Evolutionary conservation across 768 basidiomycete species (phyloP).

Genomic region (Tephrocybe sp.): DNA sequence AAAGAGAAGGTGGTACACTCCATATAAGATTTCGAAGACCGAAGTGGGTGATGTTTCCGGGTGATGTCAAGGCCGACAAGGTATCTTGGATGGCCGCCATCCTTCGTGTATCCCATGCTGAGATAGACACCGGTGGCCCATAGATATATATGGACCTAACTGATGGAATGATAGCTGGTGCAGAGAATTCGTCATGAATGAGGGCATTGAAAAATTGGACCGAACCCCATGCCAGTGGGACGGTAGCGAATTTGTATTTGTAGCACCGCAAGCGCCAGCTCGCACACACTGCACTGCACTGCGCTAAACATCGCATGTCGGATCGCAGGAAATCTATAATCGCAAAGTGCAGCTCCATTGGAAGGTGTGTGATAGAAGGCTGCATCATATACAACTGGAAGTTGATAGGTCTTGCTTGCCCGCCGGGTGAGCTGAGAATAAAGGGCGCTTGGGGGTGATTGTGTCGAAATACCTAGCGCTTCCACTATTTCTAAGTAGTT

Average conservation of each 20-base stretch:
- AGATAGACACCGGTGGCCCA: constrained; percentile 5
- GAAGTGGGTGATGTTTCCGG: constrained; percentile 1
- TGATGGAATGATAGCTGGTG: constrained; percentile 17
- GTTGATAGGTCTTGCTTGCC: too few species aligned
- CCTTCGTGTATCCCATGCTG: constrained; percentile 7
- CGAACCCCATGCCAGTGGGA: constrained; percentile 16
- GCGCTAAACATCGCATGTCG: constrained; percentile 13
- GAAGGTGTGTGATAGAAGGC: constrained; percentile 10
- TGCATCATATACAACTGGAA: too few species aligned
- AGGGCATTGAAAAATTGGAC: constrained; percentile 16
- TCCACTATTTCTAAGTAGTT: too few species aligned
- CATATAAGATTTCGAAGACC: constrained; percentile 5
- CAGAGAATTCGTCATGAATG: constrained; percentile 18
- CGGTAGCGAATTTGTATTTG: constrained; percentile 16
- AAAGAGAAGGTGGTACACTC: background rate
- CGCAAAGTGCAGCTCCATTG: constrained; percentile 22
- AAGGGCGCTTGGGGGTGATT: background rate
- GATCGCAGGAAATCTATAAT: constrained; percentile 20
- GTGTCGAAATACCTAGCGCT: background rate
- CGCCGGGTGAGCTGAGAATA: background rate
- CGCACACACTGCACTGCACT: constrained; percentile 20
- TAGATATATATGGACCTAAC: constrained; percentile 14
- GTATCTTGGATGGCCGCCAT: constrained; percentile 4
- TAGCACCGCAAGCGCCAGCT: constrained; percentile 23
- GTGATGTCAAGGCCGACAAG: background rate